Conservation (phyloP, 805 yeast genomes). For the Kodamaea neixiangensis region DNA sequence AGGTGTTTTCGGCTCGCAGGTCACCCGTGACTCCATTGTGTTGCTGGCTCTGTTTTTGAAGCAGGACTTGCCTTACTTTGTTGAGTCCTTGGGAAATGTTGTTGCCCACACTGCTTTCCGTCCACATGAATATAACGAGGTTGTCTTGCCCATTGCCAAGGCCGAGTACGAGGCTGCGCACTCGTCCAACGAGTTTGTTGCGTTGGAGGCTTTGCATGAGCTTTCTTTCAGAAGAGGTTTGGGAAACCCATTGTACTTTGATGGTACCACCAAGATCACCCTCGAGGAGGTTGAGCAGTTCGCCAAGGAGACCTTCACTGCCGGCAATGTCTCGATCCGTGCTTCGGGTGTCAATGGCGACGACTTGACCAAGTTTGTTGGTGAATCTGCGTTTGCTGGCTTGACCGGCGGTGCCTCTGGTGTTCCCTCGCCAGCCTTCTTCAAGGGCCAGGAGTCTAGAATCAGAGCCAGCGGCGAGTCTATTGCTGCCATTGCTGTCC, state of each 20-base stretch:
- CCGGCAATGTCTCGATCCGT: constrained; percentile 67
- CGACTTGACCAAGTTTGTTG: constrained; percentile 68
- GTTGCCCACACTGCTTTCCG: constrained; percentile 70
- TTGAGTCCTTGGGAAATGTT: constrained; percentile 78
- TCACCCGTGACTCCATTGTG: constrained; percentile 83
- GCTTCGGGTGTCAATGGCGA: constrained; percentile 73
- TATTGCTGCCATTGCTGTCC: constrained; percentile 79
- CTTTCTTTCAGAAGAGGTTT: constrained; percentile 83
- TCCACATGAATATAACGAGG: constrained; percentile 81
- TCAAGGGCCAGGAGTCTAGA: constrained; percentile 69
- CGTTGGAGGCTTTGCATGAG: constrained; percentile 77
- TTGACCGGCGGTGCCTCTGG: constrained; percentile 62
- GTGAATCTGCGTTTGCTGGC: constrained; percentile 62
- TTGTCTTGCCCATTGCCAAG: constrained; percentile 75
- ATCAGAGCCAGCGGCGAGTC: constrained; percentile 64
- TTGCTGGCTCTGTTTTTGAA: constrained; percentile 81
- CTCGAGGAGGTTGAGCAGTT: constrained; percentile 66
- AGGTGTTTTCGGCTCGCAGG: constrained; percentile 67
- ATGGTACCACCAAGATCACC: constrained; percentile 55
- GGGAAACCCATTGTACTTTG: constrained; percentile 79
- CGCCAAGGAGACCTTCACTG: constrained; percentile 68
- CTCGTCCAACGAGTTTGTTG: constrained; percentile 55
- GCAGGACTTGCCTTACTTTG: constrained; percentile 89
- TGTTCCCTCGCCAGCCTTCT: constrained; percentile 39
- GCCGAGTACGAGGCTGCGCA: constrained; percentile 60